Evolutionary conservation across 306 rosid genomes (phyloP), one percentile per base, ranked within the genome.

Genomic region (Quercus wislizeni): DNA sequence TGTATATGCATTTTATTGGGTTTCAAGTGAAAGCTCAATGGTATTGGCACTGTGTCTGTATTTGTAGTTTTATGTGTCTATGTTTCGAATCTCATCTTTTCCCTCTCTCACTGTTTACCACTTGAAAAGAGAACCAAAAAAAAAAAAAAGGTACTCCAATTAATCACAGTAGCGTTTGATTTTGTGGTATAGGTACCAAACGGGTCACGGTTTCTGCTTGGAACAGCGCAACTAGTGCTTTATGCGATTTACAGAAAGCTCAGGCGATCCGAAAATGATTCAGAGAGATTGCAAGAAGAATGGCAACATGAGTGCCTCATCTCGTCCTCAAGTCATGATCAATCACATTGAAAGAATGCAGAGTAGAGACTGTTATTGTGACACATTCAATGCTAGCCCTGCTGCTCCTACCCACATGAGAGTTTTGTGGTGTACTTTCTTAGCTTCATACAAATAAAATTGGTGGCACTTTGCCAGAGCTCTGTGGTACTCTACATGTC

Each of bases 171-270:
- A 31, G 21, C 8, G 7, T 31, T 6, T 18, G 43, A 30, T 17
- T 65, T 65, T 31, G 23, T 31, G 71, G 49, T 19, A 17, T 56
- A 81, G 83, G 86, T 81, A 46, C 85, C 88, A 46, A 85, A 81
- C 67, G 86, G 83, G 55, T 23, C 57, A 65, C 86, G 88, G 70
- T 71, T 85, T 61, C 54, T 81, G 2, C 83, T 85, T 6, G 88
- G 85, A 23, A 30, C 68, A 27, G 61, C 54, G n/a, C 88, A 85
- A 78, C 76, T 85, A 14, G 30, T 78, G 54, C 59, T 85, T 0
- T 81, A 78, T 75, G 80, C 35, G 21, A 81, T 81, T 23, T 85
- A 71, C 83, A 55, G 75, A 63, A 79, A 57, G 2, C 56, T 27
- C 21, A 74, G 74, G 55, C 79, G 76, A 46, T 57, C 73, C 43